Conservation (phyloP, 352 stramenopile species). For the Globisporangium echinulatum region DNA sequence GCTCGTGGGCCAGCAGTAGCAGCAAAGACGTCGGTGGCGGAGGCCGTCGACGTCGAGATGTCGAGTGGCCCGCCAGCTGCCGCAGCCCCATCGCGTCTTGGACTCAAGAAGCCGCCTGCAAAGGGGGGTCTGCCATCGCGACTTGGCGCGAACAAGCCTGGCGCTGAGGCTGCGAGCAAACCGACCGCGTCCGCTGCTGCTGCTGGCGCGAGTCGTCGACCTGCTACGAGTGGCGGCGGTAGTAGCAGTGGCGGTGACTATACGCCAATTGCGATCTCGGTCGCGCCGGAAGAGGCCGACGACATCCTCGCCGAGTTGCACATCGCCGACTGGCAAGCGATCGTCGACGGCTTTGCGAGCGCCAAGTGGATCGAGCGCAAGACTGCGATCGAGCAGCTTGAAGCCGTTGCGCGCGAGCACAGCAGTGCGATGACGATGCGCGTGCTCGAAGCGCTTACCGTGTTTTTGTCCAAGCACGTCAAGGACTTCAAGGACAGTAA, state of each 20-base stretch:
- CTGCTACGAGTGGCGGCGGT: conserved; percentile 12
- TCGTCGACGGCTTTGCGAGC: conserved; percentile 57
- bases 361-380: conserved; percentile 84
- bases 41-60: conserved; percentile 6
- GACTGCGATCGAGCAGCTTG: conserved; percentile 59
- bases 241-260: conserved; percentile 34
- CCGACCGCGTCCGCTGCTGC: conserved; percentile 7
- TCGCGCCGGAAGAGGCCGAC: conserved; percentile 66
- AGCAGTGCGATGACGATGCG: conserved; percentile 44
- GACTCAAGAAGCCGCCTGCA: conserved; percentile 28
- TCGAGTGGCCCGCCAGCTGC: conserved; percentile 16
- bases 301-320: conserved; percentile 42
- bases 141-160: conserved; percentile 36
- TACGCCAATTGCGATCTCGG: conserved; percentile 49
- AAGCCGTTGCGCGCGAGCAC: conserved; percentile 50
- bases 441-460: conserved; percentile 66
- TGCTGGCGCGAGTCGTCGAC: conserved; percentile 14
- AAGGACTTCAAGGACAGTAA: conserved; percentile 89
- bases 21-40: conserved; percentile 11
- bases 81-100: conserved; percentile 4
- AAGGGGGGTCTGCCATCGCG: conserved; percentile 37
- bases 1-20: conserved; percentile 14
- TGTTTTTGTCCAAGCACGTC: conserved; percentile 68
- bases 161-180: conserved; percentile 20
- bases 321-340: conserved; percentile 50